Base-by-base conservation (phyloP, 495 filamentous ascomycete species). In the Aspergillus steynii region DNA sequence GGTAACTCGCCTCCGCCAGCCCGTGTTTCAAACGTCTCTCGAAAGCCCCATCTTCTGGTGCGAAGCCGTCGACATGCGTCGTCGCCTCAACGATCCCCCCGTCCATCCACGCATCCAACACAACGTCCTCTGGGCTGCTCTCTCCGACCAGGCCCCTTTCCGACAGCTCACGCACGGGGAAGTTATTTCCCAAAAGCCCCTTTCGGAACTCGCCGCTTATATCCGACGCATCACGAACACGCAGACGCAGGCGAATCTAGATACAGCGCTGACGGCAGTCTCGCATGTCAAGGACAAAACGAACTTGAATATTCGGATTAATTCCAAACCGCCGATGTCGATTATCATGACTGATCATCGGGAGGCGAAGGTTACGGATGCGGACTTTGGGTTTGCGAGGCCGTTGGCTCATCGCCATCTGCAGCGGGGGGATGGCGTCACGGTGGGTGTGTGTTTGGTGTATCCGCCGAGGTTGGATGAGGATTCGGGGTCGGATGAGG, bases 61-160 rank as follows among this genome's bases (percentile, higher is more conserved):
- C 34, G 71, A 80, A 53, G 74, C 68, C 1, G 59, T 78, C 50
- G 68, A 79, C 46, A 78, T 80, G 74, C 70, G 77, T 29, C 58
- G 65, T 3, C 70, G 76, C 0, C 64, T 77, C 32, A 62, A 65
- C 6, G 65, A 56, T 15, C 74, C 75, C 1, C 64, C 60, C 3
- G 64, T 70, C 7, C 65, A 70, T 1, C 50, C 62, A 6, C 67
- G 74, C 2, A 69, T 70, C 10, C 77, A 76, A 48, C 64, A 72
- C 29, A 77, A 80, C 52, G 66, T 76, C 10, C 65, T 77, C 60
- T 62, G 65, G 55, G 72, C 60, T 1, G 62, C 69, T 3, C 29
- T 67, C 1, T 71, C 71, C 1, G 55, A 59, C 6, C 54, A 69
- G 50, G 27, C 55, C 42, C 29, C 69, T 29, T 50, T 65, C 51